phyloP scores from a whole-genome alignment of 2,329 filamentous ascomycete genomes.

The Helicocarpus griseus region DNA sequence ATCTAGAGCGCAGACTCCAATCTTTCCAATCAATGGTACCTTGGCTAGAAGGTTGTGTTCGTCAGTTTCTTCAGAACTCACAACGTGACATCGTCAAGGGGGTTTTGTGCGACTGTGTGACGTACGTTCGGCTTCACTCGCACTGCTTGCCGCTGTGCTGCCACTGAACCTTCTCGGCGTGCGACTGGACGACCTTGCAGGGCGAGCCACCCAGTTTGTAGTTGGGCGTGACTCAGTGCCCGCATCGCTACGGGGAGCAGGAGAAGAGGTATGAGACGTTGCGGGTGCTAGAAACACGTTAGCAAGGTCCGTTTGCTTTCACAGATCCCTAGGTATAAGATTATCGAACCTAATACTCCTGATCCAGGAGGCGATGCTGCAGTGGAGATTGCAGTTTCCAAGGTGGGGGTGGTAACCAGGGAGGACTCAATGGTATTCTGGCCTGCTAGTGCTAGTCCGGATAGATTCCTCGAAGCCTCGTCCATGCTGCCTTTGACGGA shows the following conservation, averaged over 20 bases:
- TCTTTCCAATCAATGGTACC: conserved; percentile 47
- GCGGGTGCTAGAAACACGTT: neutral
- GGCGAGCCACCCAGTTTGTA: conserved; percentile 17
- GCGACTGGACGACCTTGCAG: conserved; percentile 51
- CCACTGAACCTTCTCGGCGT: conserved; percentile 68
- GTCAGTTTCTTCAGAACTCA: neutral
- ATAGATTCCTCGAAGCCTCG: conserved; percentile 1
- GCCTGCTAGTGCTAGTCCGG: no score
- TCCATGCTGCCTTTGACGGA: conserved; percentile 20
- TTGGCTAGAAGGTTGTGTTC: conserved; percentile 13
- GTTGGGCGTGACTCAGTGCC: conserved; percentile 14
- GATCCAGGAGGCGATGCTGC: neutral
- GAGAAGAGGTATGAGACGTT: neutral
- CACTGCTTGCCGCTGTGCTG: conserved; percentile 71
- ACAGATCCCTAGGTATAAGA: no score
- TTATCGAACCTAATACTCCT: neutral
- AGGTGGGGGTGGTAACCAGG: neutral
- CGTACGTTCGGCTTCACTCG: conserved; percentile 51
- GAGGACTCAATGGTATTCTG: neutral
- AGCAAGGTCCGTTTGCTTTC: no score
- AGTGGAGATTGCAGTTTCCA: neutral
- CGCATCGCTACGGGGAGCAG: conserved; percentile 11
- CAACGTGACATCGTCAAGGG: neutral
- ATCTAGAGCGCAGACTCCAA: conserved; percentile 92
- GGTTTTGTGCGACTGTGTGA: conserved; percentile 16